Evolutionary conservation across 2,329 filamentous ascomycete species (phyloP).

Genomic region (Arthroderma uncinatum): DNA sequence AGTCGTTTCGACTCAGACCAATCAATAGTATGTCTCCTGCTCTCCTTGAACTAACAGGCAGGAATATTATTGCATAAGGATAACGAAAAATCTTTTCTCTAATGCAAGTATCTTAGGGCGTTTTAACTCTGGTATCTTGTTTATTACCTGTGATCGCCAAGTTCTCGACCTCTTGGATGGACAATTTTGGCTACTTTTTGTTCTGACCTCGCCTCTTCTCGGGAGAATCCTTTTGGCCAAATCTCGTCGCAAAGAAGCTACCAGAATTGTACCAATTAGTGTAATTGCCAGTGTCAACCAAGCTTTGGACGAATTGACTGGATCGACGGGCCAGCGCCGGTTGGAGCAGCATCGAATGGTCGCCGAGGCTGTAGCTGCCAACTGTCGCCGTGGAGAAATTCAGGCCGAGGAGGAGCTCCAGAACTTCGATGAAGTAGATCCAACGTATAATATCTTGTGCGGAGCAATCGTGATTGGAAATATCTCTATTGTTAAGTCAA

Average conservation of each 20-base stretch:
- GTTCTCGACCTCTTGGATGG: background rate
- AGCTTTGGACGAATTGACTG: background rate
- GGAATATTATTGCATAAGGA: no score
- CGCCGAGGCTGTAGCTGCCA: background rate
- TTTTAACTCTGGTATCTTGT: background rate
- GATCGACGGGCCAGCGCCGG: background rate
- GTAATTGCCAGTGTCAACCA: background rate
- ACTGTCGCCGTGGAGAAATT: background rate
- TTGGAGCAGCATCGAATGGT: background rate
- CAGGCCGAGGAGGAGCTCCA: background rate
- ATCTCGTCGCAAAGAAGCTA: background rate
- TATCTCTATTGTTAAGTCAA: background rate
- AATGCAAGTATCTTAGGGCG: background rate
- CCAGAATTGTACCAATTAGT: background rate
- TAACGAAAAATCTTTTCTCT: no score
- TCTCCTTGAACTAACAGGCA: background rate
- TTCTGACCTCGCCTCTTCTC: background rate
- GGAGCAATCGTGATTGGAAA: background rate
- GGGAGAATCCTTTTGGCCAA: background rate
- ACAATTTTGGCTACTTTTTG: no score
- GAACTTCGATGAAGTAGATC: background rate
- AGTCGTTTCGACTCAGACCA: background rate
- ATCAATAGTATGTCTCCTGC: background rate
- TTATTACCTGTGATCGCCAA: background rate
- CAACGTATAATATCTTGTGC: background rate